These are phyloP conservation scores for Sporothrix mexicana DNA, from an alignment of 2,329 filamentous ascomycete species.

Conservation along the genomic window DNA sequence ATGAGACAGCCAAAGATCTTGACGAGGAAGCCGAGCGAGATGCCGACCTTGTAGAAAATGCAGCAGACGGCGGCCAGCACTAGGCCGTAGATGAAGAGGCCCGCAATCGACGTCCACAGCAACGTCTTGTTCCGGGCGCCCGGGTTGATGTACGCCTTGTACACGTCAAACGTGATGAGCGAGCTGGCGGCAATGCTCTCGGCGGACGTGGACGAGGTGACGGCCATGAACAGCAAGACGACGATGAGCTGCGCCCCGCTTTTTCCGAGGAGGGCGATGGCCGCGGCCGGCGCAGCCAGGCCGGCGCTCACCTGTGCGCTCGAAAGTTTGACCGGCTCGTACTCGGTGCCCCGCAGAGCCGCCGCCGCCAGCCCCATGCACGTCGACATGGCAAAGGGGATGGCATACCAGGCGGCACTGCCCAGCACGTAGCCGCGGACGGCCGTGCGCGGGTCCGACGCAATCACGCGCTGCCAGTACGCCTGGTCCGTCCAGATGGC, in stretches of 20 bases:
- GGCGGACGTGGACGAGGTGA: background rate
- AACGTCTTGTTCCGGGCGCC: background rate
- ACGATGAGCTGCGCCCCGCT: constrained; percentile 6
- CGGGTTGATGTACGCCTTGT: constrained; percentile 19
- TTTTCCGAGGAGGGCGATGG: background rate
- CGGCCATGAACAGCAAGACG: background rate
- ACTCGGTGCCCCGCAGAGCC: constrained; percentile 6
- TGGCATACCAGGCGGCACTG: background rate
- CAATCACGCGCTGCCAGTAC: constrained; percentile 17
- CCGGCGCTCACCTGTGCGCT: background rate
- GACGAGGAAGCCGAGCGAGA: background rate
- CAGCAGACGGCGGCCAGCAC: background rate
- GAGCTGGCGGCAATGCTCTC: constrained; percentile 6
- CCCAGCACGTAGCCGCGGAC: background rate
- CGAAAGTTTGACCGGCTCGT: background rate
- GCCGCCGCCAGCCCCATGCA: background rate
- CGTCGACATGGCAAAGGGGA: constrained; percentile 19
- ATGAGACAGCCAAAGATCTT: constrained; percentile 17
- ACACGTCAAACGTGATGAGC: background rate
- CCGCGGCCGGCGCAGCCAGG: background rate
- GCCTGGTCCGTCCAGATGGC: constrained; percentile 21
- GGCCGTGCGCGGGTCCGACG: background rate
- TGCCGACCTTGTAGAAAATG: constrained; percentile 15
- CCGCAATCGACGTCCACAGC: background rate
- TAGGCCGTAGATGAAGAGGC: background rate